phyloP scores from a whole-genome alignment of 768 basidiomycete genomes.

The Chiua virens region DNA sequence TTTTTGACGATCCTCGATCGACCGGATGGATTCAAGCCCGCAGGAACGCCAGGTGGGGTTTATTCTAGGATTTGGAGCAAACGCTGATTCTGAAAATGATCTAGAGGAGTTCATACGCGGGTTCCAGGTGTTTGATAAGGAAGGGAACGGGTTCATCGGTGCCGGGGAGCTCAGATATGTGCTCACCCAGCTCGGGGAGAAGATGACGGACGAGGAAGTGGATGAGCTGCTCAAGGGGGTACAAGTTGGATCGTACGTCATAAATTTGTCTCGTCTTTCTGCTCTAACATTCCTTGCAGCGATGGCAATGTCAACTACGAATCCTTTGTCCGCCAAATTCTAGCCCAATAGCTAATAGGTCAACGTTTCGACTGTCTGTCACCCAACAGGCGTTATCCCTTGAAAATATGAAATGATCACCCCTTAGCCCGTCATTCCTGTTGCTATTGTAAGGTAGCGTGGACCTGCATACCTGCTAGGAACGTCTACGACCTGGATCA shows the following conservation, averaged over 20 bases:
- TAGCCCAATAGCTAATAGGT: slow-evolving; percentile 63
- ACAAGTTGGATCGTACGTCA: slow-evolving; percentile 84
- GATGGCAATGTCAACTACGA: slow-evolving; percentile 98
- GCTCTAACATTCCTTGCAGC: slow-evolving; percentile 39
- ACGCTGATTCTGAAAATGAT: neutral
- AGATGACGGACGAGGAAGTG: slow-evolving; percentile 97
- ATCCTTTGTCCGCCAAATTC: slow-evolving; percentile 92
- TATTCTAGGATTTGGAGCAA: neutral
- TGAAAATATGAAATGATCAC: neutral
- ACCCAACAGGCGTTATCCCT: neutral
- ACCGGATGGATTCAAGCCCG: neutral
- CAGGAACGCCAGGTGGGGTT: slow-evolving; percentile 68
- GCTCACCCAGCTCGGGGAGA: slow-evolving; percentile 95
- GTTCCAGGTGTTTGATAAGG: slow-evolving; percentile 96
- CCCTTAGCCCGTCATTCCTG: too few species aligned
- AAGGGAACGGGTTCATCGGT: slow-evolving; percentile 71
- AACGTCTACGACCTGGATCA: too few species aligned
- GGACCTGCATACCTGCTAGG: too few species aligned
- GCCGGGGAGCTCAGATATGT: slow-evolving; percentile 73
- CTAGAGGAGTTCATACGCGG: slow-evolving; percentile 98
- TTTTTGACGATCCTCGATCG: slow-evolving; percentile 80
- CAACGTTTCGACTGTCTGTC: neutral
- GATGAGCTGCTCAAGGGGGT: slow-evolving; percentile 97
- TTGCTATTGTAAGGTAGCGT: too few species aligned
- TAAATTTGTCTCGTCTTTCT: neutral